A percentile compares a stretch with the other conserved stretches of the same genome.
Conservation (phyloP, 495 filamentous ascomycete genomes). For the Umbilicaria muhlenbergii region DNA sequence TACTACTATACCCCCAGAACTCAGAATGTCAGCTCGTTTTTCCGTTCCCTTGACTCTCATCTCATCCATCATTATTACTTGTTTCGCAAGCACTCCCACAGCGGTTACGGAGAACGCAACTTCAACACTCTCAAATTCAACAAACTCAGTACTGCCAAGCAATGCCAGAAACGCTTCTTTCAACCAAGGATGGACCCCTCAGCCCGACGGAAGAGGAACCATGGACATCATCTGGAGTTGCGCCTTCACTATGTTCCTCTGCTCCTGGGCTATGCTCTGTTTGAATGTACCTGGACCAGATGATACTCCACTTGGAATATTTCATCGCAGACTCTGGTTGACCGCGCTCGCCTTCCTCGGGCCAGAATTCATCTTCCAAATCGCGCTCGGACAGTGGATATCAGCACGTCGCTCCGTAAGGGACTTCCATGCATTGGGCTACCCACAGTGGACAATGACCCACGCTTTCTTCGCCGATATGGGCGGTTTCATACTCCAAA, state of each 20-base stretch:
- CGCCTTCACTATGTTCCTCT: slow-evolving; percentile 10
- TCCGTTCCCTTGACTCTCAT: no score
- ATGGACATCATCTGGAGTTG: slow-evolving; percentile 13
- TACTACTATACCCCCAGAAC: no score
- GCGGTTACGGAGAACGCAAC: no score
- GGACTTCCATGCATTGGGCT: slow-evolving; percentile 4
- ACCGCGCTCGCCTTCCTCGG: slow-evolving; percentile 16
- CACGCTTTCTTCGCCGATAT: slow-evolving; percentile 22
- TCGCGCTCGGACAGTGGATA: slow-evolving; percentile 21
- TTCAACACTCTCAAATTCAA: no score
- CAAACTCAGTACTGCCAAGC: no score
- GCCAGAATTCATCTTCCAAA: slow-evolving; percentile 20
- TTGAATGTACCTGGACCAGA: slow-evolving; percentile 9
- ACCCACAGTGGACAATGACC: slow-evolving; percentile 15
- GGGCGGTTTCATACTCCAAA: slow-evolving; percentile 19
- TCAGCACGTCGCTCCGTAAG: slow-evolving; percentile 17
- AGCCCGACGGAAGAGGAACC: slow-evolving; percentile 10
- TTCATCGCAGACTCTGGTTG: slow-evolving; percentile 15
- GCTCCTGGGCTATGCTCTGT: slow-evolving; percentile 10
- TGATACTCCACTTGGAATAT: neutral
- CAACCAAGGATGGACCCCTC: slow-evolving; percentile 11
- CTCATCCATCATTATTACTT: no score
- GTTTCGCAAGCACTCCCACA: no score
- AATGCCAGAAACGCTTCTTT: no score
- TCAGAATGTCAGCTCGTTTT: no score